A percentile compares a stretch with the other conserved stretches of the same genome.
These are phyloP conservation scores for Metschnikowia koreensis DNA, from an alignment of 805 yeast genomes.

Conservation along the genomic window DNA sequence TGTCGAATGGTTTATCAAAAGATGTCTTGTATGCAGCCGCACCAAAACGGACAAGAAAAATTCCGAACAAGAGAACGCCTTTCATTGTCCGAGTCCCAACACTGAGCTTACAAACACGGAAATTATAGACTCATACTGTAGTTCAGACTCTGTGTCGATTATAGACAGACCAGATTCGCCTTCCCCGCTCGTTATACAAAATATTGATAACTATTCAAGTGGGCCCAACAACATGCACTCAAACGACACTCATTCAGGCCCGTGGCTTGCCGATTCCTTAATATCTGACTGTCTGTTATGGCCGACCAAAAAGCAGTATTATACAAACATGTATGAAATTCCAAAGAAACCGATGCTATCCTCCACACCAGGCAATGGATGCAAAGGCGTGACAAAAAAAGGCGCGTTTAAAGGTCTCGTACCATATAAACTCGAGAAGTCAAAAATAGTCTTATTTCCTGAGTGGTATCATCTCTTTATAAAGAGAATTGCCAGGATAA, in stretches of 20 bases:
- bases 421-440: background rate
- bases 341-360: background rate
- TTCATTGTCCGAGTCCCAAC: too few relatives aligned
- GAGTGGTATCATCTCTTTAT: background rate
- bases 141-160: too few relatives aligned
- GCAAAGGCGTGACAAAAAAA: background rate
- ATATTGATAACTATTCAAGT: too few relatives aligned
- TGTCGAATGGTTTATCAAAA: constrained; percentile 1
- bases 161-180: too few relatives aligned
- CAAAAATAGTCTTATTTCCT: background rate
- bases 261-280: background rate
- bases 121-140: too few relatives aligned
- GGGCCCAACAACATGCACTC: background rate
- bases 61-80: too few relatives aligned
- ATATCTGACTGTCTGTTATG: background rate
- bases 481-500: background rate
- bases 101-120: too few relatives aligned
- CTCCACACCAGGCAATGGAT: background rate
- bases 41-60: too few relatives aligned
- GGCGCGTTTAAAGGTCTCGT: background rate
- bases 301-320: background rate
- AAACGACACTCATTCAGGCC: background rate
- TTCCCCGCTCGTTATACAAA: too few relatives aligned
- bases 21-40: background rate
- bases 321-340: background rate